Percentiles rank a stretch among this genome's conserved stretches.
These are phyloP conservation scores for Oryza longistaminata DNA, from an alignment of 176 grass and related monocot species.

Conservation along the genomic window DNA sequence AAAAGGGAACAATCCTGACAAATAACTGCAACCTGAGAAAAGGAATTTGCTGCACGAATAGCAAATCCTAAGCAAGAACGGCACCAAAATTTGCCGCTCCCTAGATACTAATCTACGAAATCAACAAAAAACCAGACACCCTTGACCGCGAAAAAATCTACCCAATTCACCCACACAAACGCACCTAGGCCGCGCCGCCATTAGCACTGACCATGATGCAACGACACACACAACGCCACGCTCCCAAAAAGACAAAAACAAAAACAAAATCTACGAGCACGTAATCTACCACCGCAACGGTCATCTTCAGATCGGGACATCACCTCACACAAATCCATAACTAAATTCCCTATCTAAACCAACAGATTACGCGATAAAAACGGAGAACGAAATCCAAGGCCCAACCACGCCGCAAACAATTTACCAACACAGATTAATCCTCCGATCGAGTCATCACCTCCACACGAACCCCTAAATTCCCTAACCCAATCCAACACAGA, in stretches of 20 bases:
- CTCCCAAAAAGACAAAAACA: neutral
- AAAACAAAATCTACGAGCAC: neutral
- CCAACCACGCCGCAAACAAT: neutral
- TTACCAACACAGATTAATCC: too few species aligned
- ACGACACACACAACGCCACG: neutral
- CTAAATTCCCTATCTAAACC: neutral
- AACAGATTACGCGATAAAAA: neutral
- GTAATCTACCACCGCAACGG: neutral
- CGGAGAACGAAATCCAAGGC: neutral
- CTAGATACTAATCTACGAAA: neutral
- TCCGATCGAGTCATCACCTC: too few species aligned
- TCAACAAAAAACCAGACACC: neutral
- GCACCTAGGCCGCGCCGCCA: neutral
- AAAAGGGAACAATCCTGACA: constrained; percentile 5
- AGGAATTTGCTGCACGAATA: neutral
- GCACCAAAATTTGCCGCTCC: neutral
- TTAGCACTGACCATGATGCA: neutral
- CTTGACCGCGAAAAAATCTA: neutral
- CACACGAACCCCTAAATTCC: too few species aligned
- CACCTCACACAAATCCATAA: neutral
- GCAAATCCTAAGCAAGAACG: neutral
- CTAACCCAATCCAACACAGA: too few species aligned
- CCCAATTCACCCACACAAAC: neutral
- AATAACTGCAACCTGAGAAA: neutral
- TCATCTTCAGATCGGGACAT: neutral